Base-by-base conservation (phyloP, 1,284 basidiomycete species). In the Apiotrichum sp. region DNA sequence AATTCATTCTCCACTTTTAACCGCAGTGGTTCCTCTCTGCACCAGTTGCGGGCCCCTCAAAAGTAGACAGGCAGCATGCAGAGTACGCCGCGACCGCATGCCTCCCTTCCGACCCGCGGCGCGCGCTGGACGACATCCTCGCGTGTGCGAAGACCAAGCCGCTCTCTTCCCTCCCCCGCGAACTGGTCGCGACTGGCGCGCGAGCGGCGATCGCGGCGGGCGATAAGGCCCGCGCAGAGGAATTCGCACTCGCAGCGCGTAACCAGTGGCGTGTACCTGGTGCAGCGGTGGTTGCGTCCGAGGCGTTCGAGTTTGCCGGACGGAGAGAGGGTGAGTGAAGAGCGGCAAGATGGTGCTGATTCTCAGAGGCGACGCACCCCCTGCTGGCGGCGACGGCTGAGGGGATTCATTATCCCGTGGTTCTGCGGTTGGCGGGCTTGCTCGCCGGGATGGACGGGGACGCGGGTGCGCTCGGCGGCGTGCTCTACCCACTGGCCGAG, bases 181-280 rank as follows among this genome's bases (percentile, higher is more conserved):
- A 74, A 47, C 52, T 71, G 29, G 45, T 73, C 10, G 68, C 68
- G 45, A 68, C 63, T 5, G 71, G 61, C 3, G 59, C 68, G 6
- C 61, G 63, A 3, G 63, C 65, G 6, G 65, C 70, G 2, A 31
- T 66, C 2, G 43, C n/a, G 1, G 49, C 47, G 6, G 46, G 49
- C 0, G 60, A 69, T 44, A 14, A 14, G 3, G 47, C 47, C 0
- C 45, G 33, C 3, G 70, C 62, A 1, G 56, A 60, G 1, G 35
- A 48, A 14, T 58, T 72, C 5, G 71, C 68, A 4, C 41, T 57
- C 14, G 57, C 61, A 6, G 62, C 57, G 6, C 46, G 47, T 40
- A 45, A 8, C 11, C 50, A 69, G 61, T 73, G 71, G 71, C 65
- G 63, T 42, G 53, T 54, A 29, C 61, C 65, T 16, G 22, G 71